These are phyloP conservation scores for Calonectria pauciramosa DNA, from an alignment of 2,329 filamentous ascomycete species.

Conservation along the genomic window DNA sequence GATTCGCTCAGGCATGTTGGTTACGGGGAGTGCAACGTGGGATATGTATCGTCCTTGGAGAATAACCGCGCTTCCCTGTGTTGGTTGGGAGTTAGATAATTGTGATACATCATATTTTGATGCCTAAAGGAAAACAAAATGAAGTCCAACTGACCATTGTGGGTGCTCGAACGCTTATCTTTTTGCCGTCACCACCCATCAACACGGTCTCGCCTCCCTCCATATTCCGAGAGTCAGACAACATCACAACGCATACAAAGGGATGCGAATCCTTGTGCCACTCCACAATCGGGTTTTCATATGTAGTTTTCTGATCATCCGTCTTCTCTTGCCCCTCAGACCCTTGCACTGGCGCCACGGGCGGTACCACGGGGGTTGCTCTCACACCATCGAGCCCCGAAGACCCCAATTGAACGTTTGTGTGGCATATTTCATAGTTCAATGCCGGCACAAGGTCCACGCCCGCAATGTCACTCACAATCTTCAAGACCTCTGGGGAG, in stretches of 20 bases:
- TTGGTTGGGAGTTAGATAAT: background rate
- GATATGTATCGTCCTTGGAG: constrained; percentile 62
- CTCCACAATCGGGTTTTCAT: constrained; percentile 40
- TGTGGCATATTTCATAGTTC: constrained; percentile 71
- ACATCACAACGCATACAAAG: constrained; percentile 66
- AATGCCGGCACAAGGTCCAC: constrained; percentile 69
- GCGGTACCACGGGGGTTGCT: constrained; percentile 46
- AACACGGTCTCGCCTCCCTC: constrained; percentile 54
- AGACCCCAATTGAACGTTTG: constrained; percentile 61
- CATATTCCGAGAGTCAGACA: constrained; percentile 62
- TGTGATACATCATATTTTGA: background rate
- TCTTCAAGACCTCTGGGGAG: constrained; percentile 65
- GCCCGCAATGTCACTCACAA: constrained; percentile 69
- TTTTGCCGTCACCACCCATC: constrained; percentile 41
- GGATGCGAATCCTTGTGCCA: constrained; percentile 67
- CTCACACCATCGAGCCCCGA: constrained; percentile 37
- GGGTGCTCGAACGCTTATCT: constrained; percentile 43
- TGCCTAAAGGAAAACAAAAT: background rate
- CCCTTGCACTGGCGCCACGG: constrained; percentile 35
- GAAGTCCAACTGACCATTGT: constrained; percentile 34
- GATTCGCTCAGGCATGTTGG: constrained; percentile 58
- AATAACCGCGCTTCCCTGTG: constrained; percentile 56
- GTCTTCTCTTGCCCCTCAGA: background rate
- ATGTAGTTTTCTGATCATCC: constrained; percentile 31
- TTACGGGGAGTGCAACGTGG: constrained; percentile 58